These are phyloP conservation scores for Didymella pomorum DNA, from an alignment of 2,329 filamentous ascomycete species.

Conservation along the genomic window DNA sequence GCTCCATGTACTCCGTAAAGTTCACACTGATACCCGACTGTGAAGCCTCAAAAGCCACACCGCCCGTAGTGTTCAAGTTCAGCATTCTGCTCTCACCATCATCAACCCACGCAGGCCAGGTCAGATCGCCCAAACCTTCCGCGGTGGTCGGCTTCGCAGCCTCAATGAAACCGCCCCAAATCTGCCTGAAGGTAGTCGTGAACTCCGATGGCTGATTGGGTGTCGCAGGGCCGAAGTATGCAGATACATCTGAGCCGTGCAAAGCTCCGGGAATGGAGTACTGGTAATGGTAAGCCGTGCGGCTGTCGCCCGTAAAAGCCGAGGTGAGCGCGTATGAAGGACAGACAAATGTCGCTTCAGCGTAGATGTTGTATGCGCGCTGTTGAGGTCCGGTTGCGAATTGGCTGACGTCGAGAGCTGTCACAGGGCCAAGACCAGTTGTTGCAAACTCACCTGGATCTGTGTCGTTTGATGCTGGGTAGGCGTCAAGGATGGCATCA, in stretches of 20 bases:
- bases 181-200: not conserved
- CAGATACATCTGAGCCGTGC: slow-evolving; percentile 28
- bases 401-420: slow-evolving; percentile 60
- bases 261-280: slow-evolving; percentile 31
- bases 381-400: slow-evolving; percentile 64
- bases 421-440: slow-evolving; percentile 46
- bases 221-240: slow-evolving; percentile 29
- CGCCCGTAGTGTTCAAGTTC: slow-evolving; percentile 9
- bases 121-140: not conserved
- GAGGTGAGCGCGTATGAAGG: slow-evolving; percentile 64
- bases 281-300: slow-evolving; percentile 29
- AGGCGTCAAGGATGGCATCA: slow-evolving; percentile 49
- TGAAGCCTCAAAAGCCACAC: not conserved
- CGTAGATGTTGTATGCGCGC: slow-evolving; percentile 61
- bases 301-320: slow-evolving; percentile 47
- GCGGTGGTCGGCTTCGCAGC: not conserved
- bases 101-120: slow-evolving; percentile 9
- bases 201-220: slow-evolving; percentile 15
- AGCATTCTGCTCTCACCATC: slow-evolving; percentile 8
- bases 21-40: not conserved
- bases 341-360: slow-evolving; percentile 65
- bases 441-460: not conserved
- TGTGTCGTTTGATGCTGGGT: slow-evolving; percentile 44
- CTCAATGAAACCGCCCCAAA: slow-evolving; percentile 5
- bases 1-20: slow-evolving; percentile 20